Percentiles rank a stretch among this genome's conserved stretches.
These are phyloP conservation scores for Cercis canadensis DNA, from an alignment of 306 rosid species.

Conservation along the genomic window DNA sequence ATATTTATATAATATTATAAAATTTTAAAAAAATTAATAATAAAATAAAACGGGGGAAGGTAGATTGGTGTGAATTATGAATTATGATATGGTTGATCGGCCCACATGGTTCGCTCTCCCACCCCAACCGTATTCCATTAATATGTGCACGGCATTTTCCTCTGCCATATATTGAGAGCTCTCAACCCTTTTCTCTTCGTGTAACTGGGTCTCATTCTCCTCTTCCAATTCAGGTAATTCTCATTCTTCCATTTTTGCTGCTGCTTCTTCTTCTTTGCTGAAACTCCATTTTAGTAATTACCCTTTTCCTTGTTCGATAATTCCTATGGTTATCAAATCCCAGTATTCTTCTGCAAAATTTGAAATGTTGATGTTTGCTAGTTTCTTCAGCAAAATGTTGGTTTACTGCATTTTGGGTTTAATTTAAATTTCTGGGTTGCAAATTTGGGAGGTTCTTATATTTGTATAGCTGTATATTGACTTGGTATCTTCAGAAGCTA, in stretches of 20 bases:
- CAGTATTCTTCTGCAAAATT: not conserved
- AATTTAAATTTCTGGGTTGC: not conserved
- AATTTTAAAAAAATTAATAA: no score
- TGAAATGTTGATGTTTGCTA: no score
- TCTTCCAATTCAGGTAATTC: conserved; percentile 27
- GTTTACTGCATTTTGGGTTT: no score
- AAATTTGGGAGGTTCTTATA: not conserved
- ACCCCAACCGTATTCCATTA: conserved; percentile 74
- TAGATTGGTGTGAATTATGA: no score
- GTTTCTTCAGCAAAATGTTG: no score
- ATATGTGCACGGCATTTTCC: conserved; percentile 33
- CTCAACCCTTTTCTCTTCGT: not conserved
- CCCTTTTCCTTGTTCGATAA: not conserved
- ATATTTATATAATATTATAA: no score
- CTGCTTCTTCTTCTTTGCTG: not conserved
- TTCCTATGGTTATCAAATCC: conserved; percentile 6
- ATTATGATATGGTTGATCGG: conserved; percentile 37
- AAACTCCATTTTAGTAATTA: not conserved
- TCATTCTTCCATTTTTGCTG: not conserved
- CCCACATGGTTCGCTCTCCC: conserved; percentile 60
- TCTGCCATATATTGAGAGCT: not conserved
- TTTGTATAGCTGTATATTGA: not conserved
- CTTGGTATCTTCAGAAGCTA: no score
- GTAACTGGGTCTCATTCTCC: conserved; percentile 7
- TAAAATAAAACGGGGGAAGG: no score